Evolutionary conservation across 345 rosid genomes (phyloP), one percentile per base, ranked within the genome.

Genomic region (Eucalyptus albens): DNA sequence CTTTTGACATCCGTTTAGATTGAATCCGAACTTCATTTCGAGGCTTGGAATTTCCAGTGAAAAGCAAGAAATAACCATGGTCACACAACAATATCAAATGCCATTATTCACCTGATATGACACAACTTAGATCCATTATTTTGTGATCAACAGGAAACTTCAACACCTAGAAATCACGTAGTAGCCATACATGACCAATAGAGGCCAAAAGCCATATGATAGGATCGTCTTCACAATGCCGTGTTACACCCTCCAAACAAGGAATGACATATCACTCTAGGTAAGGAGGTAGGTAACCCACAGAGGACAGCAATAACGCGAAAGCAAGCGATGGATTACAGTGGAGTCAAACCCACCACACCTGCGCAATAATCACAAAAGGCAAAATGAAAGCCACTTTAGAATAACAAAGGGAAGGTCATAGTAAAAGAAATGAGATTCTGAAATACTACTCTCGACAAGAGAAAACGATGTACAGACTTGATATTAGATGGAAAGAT

Each of bases 321-420:
- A 26, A 37, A 72, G 83, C 83, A 24, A 37, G 83, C 27, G 27
- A 37, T 87, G 72, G 56, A 50, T 92, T 87, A 94, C 8, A 92
- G 19, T 42, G 96, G 98, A 86, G 98, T 96, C 92, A 96, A 91
- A 72, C 98, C 98, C 37, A 96, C 96, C 67, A 96, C 97, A 90
- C 98, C 98, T 96, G 96, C 95, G 67, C 51, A 81, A 42, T 87
- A 9, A 87, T 95, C 95, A 86, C 50, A 62, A 29, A 87, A 8
- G 80, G 31, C 42, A 9, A 88, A 9, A 88, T 51, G 86, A 82
- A 88, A 83, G 50, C 24, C 56, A 82, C 24, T 65, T 33, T 62
- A 50, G 42, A 59, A 42, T 49, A 44, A 42, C 27, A 15, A 27
- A 89, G 27, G 40, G 77, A 50, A 51, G 44, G 49, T 26, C 44